Percentiles rank a stretch among this genome's conserved stretches.
Conservation (phyloP, 1,284 basidiomycete species). For the Anthracocystis walkeri region DNA sequence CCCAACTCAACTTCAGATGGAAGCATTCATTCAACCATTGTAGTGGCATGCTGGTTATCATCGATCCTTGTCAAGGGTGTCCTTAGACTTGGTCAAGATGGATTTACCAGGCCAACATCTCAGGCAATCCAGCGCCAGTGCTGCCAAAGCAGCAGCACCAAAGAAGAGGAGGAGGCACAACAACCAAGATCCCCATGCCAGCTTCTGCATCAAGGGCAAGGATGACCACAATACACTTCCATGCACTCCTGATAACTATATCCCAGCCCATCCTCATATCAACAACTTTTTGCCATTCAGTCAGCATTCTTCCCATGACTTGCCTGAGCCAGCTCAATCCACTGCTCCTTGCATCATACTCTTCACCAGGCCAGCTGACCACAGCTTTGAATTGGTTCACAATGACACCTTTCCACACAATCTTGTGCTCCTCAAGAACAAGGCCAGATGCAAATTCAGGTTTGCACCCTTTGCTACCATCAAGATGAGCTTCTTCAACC, state of each 20-base stretch:
- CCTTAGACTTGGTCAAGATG: neutral
- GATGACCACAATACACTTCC: conserved; percentile 9
- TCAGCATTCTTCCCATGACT: conserved; percentile 20
- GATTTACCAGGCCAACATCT: neutral
- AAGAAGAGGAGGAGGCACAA: neutral
- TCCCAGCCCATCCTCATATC: conserved; percentile 4
- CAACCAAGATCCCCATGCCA: neutral
- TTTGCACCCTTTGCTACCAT: conserved; percentile 24
- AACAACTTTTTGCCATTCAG: conserved; percentile 29
- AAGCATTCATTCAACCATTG: no score
- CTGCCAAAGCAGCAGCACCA: neutral
- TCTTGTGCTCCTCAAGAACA: conserved; percentile 19
- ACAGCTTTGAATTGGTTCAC: conserved; percentile 38
- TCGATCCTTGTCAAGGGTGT: neutral
- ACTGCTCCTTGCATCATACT: conserved; percentile 37
- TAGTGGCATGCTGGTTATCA: no score
- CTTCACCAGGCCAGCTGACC: conserved; percentile 34
- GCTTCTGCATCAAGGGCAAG: neutral
- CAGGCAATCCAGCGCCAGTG: neutral
- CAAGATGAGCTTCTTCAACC: conserved; percentile 50
- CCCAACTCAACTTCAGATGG: no score
- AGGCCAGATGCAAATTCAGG: conserved; percentile 42
- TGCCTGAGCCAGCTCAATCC: conserved; percentile 14
- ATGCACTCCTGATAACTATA: conserved; percentile 29
- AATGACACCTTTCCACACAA: conserved; percentile 36